These are phyloP conservation scores for Echites panduratus DNA, from an alignment of 257 asterid genomes.

Conservation along the genomic window DNA sequence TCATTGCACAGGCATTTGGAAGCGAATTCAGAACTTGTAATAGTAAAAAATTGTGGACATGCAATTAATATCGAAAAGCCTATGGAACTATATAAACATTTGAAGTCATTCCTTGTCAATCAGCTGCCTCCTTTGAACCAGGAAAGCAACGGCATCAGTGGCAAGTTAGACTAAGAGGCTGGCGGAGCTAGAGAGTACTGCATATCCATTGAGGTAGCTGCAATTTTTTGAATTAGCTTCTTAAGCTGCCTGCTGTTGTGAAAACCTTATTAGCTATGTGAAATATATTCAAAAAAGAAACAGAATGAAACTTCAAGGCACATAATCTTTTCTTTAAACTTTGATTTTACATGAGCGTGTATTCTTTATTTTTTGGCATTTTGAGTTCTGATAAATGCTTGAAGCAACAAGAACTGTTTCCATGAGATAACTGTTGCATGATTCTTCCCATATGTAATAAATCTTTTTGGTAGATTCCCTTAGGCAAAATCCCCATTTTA, in stretches of 20 bases:
- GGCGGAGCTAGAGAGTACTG: not conserved
- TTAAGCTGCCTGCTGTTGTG: not conserved
- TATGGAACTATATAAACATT: constrained; percentile 46
- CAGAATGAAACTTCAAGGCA: not conserved
- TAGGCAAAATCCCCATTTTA: too few relatives aligned
- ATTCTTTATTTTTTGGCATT: not conserved
- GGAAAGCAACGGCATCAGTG: constrained; percentile 22
- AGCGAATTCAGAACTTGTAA: constrained; percentile 44
- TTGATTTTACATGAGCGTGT: not conserved
- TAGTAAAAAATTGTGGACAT: constrained; percentile 72
- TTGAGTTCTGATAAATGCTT: not conserved
- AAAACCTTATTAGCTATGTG: not conserved
- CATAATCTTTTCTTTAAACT: not conserved
- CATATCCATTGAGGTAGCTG: not conserved
- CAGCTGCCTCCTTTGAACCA: constrained; percentile 21
- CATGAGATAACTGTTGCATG: not conserved
- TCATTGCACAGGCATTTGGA: constrained; percentile 58
- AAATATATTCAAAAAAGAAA: not conserved
- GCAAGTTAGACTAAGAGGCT: constrained; percentile 38
- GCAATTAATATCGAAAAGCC: constrained; percentile 73
- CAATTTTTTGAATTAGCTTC: not conserved
- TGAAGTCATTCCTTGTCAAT: constrained; percentile 50
- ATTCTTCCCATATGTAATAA: not conserved
- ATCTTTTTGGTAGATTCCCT: too few relatives aligned
- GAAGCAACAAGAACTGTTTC: not conserved